phyloP scores from a whole-genome alignment of 768 basidiomycete genomes.

The Boletus subcaerulescens region DNA sequence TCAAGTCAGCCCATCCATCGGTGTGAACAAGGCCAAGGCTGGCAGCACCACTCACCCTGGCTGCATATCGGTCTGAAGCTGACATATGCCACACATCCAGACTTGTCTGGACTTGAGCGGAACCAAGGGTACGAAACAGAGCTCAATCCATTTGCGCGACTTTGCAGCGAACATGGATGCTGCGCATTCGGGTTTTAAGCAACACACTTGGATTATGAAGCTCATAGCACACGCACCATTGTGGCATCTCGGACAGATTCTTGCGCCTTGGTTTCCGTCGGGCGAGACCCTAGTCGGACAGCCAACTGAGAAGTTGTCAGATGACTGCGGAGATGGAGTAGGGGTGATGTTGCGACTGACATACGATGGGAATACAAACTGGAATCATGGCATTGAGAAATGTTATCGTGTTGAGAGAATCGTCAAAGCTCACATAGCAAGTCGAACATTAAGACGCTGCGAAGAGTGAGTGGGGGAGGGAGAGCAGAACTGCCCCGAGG shows the following conservation, averaged over 20 bases:
- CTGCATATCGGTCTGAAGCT: constrained; percentile 54
- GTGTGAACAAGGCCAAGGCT: neutral
- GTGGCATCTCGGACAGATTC: constrained; percentile 69
- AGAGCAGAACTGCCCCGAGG: too few relatives aligned
- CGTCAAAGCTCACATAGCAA: constrained; percentile 5
- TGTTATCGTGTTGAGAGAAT: neutral
- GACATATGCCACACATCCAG: constrained; percentile 73
- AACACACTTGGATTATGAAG: neutral
- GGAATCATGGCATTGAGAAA: constrained; percentile 4
- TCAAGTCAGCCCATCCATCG: neutral
- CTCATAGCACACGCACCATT: constrained; percentile 50
- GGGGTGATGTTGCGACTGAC: constrained; percentile 32
- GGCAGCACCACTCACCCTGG: constrained; percentile 46
- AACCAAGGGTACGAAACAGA: constrained; percentile 71
- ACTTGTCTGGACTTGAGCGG: constrained; percentile 60
- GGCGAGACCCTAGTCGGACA: constrained; percentile 60
- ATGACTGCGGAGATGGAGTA: constrained; percentile 7
- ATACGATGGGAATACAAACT: constrained; percentile 54
- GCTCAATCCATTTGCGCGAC: constrained; percentile 68
- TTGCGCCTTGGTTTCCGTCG: constrained; percentile 48
- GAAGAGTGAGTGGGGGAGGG: too few relatives aligned
- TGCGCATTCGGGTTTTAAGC: constrained; percentile 19
- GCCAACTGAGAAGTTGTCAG: constrained; percentile 48
- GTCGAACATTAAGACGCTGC: neutral
- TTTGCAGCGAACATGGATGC: constrained; percentile 63